Evolutionary conservation across 2,329 filamentous ascomycete genomes (phyloP).

Genomic region (Penicillium decumbens): DNA sequence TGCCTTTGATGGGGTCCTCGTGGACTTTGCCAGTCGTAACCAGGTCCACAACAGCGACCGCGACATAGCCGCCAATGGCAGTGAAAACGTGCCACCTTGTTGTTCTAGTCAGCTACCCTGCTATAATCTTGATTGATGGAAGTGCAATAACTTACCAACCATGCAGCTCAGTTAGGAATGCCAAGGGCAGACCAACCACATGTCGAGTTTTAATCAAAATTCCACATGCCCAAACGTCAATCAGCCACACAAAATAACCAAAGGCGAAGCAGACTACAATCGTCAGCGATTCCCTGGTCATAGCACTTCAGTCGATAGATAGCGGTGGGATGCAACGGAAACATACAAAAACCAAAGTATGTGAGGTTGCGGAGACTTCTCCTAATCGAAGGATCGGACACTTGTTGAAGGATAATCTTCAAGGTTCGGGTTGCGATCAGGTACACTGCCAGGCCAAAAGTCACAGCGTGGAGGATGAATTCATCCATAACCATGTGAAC

Average conservation of each 20-base stretch:
- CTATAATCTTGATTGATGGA: not conserved
- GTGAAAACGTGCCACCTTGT: conserved; percentile 45
- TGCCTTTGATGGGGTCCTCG: conserved; percentile 23
- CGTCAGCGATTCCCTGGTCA: not conserved
- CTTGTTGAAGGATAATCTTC: conserved; percentile 32
- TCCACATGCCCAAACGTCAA: conserved; percentile 37
- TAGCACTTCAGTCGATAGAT: not conserved
- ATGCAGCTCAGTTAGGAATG: conserved; percentile 41
- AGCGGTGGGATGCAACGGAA: not conserved
- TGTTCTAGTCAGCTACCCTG: not conserved
- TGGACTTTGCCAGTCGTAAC: conserved; percentile 34
- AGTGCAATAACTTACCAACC: conserved; percentile 35
- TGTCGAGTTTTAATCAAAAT: conserved; percentile 26
- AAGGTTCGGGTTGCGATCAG: conserved; percentile 32
- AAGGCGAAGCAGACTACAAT: conserved; percentile 33
- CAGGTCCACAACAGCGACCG: conserved; percentile 37
- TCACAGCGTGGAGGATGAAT: conserved; percentile 39
- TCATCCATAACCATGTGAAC: conserved; percentile 45
- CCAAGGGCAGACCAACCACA: conserved; percentile 34
- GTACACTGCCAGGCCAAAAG: conserved; percentile 35
- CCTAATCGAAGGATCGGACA: conserved; percentile 25
- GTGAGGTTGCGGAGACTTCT: conserved; percentile 19
- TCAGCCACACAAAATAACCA: conserved; percentile 41
- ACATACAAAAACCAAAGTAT: conserved; percentile 26
- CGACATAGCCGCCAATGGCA: conserved; percentile 41